phyloP scores from a whole-genome alignment of 148 eudicot species.

The Fagopyrum tataricum region DNA sequence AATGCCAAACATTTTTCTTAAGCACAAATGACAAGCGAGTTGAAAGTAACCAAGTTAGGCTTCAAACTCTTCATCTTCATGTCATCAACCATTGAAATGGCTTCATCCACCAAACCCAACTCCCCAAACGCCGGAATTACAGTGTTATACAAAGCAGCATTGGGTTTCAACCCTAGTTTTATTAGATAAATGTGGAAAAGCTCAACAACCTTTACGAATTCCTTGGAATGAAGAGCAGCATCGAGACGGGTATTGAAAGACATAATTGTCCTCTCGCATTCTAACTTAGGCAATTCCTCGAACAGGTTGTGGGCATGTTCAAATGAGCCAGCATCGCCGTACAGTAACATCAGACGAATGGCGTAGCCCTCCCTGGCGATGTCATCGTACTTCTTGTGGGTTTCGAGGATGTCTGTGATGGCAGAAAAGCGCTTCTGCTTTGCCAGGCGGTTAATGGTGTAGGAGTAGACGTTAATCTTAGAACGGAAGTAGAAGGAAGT shows the following conservation, averaged over 20 bases:
- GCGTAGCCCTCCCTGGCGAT: slow-evolving; percentile 41
- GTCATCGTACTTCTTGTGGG: slow-evolving; percentile 48
- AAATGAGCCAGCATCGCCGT: slow-evolving; percentile 57
- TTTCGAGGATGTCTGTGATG: slow-evolving; percentile 59
- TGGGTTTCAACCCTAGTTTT: slow-evolving; percentile 28
- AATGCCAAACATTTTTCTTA: slow-evolving; percentile 23
- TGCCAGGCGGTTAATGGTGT: slow-evolving; percentile 47
- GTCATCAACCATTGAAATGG: slow-evolving; percentile 16
- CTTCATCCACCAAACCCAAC: slow-evolving; percentile 29
- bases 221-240: slow-evolving; percentile 42
- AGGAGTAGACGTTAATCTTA: slow-evolving; percentile 27
- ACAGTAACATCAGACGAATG: slow-evolving; percentile 34
- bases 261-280: slow-evolving; percentile 31
- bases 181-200: slow-evolving; percentile 33
- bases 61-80: slow-evolving; percentile 29
- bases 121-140: slow-evolving; percentile 33
- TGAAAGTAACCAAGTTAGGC: slow-evolving; percentile 27
- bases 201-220: slow-evolving; percentile 31
- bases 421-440: slow-evolving; percentile 28
- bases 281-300: slow-evolving; percentile 59
- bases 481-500: slow-evolving; percentile 25
- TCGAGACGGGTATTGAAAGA: slow-evolving; percentile 59
- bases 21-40: slow-evolving; percentile 16
- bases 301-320: slow-evolving; percentile 57
- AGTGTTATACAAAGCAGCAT: slow-evolving; percentile 48